Conservation (phyloP, 441 rosid species). For the Pelargonium cotyledonis region DNA sequence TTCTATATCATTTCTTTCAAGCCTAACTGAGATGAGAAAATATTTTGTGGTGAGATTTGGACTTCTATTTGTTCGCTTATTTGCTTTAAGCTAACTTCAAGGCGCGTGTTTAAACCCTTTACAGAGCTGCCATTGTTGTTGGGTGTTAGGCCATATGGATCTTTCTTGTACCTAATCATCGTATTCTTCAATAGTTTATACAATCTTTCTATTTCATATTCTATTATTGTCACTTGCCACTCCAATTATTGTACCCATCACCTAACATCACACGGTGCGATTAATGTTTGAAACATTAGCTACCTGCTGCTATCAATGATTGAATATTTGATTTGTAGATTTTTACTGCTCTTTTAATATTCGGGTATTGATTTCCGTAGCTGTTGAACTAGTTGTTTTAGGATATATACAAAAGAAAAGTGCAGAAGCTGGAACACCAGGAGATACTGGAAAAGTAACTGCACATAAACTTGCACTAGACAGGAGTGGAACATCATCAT, state of each 20-base stretch:
- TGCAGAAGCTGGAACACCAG: no score
- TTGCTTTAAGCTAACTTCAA: not conserved
- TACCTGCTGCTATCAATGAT: not conserved
- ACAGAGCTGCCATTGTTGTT: not conserved
- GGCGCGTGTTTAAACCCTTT: not conserved
- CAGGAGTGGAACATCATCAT: no score
- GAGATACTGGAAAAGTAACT: no score
- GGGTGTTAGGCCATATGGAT: not conserved
- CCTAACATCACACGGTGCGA: not conserved
- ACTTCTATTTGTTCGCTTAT: not conserved
- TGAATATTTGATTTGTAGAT: not conserved
- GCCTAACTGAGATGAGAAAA: not conserved
- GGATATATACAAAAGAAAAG: no score
- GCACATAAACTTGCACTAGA: no score
- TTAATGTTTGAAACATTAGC: not conserved
- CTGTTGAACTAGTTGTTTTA: not conserved
- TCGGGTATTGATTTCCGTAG: no score
- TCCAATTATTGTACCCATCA: not conserved
- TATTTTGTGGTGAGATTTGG: not conserved
- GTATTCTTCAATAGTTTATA: not conserved
- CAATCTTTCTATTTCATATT: not conserved
- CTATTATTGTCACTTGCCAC: not conserved
- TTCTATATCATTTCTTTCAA: no score
- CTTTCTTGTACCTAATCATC: not conserved
- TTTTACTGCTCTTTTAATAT: not conserved